Base-by-base conservation (phyloP, 2,329 filamentous ascomycete genomes). In the Nemania diffusa region DNA sequence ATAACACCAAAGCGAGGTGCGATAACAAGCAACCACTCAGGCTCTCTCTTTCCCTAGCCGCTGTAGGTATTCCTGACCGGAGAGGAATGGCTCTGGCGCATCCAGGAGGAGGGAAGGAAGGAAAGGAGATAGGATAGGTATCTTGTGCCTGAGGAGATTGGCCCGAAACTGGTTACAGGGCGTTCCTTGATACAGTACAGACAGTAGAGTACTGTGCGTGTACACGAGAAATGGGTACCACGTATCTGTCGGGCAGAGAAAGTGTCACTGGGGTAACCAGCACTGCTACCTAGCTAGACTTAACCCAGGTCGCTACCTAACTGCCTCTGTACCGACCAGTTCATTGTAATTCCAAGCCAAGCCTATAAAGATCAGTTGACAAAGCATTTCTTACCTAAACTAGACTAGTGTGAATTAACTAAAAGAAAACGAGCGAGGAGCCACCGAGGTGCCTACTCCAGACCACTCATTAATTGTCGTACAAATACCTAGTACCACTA, bases 41-140 rank as follows among this genome's bases (percentile, higher is more conserved):
- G 29, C 56, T 61, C 61, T 57, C 59, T 67, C 67, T 69, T 67
- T 69, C 64, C 67, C 58, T 64, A 53, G 67, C 61, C 64, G 20
- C 58, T 62, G 48, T n/a, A n/a, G n/a, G n/a, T 53, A 51, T 67
- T 67, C 52, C 59, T 61, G 63, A 62, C 57, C 64, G 53, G 52
- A 64, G 62, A 68, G 65, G 65, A 69, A 62, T 65, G 55, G 61
- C 67, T 68, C 62, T 57, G 59, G 63, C 64, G 59, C 56, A 55
- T 57, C 37, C 65, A 55, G 51, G 44, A 58, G 57, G 48, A 46
- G 32, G 58, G 57, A 57, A 51, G 55, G 59, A 69, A 61, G 59
- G 59, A 64, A 51, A 64, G 62, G 59, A 60, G 56, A 34, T 50
- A 46, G 26, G 44, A 17, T 26, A 29, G 6, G n/a, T 52, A 59